These are phyloP conservation scores for Ustilago lituana DNA, from an alignment of 1,284 basidiomycete species.

Conservation along the genomic window DNA sequence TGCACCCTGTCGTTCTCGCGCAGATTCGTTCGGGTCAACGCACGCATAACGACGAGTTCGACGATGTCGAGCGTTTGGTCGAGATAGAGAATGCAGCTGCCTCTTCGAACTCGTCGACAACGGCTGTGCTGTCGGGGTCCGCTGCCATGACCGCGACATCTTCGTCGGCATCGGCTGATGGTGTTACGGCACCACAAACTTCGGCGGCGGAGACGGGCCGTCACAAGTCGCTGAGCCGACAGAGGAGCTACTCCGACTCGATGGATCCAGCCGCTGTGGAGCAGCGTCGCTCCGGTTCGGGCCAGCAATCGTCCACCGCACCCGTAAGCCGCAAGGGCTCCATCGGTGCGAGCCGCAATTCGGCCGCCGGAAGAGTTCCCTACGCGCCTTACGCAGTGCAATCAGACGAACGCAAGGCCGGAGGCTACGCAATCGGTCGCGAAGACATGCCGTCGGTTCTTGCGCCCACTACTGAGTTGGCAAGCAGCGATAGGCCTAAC, in stretches of 20 bases:
- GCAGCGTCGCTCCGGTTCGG: slow-evolving; percentile 17
- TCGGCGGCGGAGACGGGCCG: slow-evolving; percentile 5
- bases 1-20: slow-evolving; percentile 38
- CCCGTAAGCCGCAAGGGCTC: slow-evolving; percentile 32
- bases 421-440: neutral
- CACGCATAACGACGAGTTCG: slow-evolving; percentile 44
- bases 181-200: neutral
- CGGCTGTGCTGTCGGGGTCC: neutral
- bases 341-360: slow-evolving; percentile 7
- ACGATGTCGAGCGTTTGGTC: slow-evolving; percentile 44
- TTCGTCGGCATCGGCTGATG: slow-evolving; percentile 11
- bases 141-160: slow-evolving; percentile 7
- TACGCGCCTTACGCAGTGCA: slow-evolving; percentile 5
- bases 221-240: slow-evolving; percentile 26
- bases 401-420: neutral
- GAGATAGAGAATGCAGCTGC: slow-evolving; percentile 38
- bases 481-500: neutral
- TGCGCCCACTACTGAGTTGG: slow-evolving; percentile 9
- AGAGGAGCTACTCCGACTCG: slow-evolving; percentile 51
- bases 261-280: slow-evolving; percentile 17
- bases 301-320: slow-evolving; percentile 19
- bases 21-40: slow-evolving; percentile 46
- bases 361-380: neutral
- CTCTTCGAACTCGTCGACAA: neutral
- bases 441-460: slow-evolving; percentile 34